Evolutionary conservation across 805 yeast species (phyloP), one percentile per base, ranked within the genome.

Genomic region (Candida fluviatilis): DNA sequence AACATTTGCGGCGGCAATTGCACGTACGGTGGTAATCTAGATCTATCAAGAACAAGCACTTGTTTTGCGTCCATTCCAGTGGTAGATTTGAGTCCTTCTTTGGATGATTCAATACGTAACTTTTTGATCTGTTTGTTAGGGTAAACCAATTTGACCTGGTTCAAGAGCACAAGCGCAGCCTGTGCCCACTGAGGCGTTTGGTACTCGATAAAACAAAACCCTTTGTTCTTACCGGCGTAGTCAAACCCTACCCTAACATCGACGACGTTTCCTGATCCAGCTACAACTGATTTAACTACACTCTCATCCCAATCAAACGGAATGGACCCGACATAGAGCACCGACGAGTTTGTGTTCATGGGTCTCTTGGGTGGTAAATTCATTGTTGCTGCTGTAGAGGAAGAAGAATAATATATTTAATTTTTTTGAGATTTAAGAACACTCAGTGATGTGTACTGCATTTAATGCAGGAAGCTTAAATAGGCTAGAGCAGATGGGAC

Each of bases 271-370:
- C 93, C 93, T 7, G 84, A 71, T 1, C 90, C 90, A 38, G 84
- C 80, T 17, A 83, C 80, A 8, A 84, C 69, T 5, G 71, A 75
- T 37, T 78, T 75, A 25, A 84, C 65, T 12, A 72, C 75, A 36
- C 75, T 76, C 39, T 75, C 80, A 44, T 71, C 79, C 93, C 93
- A 84, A 43, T 80, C 81, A 46, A 73, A 73, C 1, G 93, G 93
- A 18, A 84, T 62, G 48, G 73, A 75, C 12, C 86, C 87, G 11
- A 80, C 47, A 48, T 76, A 80, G 15, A 80, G 55, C 16, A 78
- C 79, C 28, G 75, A 57, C 7, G 77, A 65, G 38, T 34, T 38
- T 17, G 38, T 13, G 17, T 26, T 38, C 3, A 19, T n/a, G 4
- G 33, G 27, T 18, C 44, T n/a, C 27, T 35, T 28, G 10, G 38